Percentiles rank a stretch among this genome's conserved stretches.
Evolutionary conservation across 179 eudicot genomes (phyloP).

Genomic region (Camellia oleifera): DNA sequence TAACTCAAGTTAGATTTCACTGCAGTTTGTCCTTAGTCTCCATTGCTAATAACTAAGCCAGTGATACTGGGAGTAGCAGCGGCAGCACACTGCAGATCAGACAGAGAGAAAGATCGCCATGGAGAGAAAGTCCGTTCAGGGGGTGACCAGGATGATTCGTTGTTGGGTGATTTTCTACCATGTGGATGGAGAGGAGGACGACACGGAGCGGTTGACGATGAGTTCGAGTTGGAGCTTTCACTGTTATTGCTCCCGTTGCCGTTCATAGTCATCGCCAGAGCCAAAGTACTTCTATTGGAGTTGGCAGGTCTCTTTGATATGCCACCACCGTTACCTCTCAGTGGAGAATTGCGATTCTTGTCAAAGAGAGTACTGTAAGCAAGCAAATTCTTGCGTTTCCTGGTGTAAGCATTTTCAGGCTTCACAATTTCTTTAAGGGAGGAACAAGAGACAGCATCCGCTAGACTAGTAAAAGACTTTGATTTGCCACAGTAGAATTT

Average conservation of each 20-base stretch:
- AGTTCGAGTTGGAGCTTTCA: constrained; percentile 31
- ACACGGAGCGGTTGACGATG: constrained; percentile 25
- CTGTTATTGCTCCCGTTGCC: constrained; percentile 31
- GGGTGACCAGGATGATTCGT: constrained; percentile 25
- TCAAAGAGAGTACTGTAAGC: constrained; percentile 37
- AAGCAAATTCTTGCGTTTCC: constrained; percentile 70
- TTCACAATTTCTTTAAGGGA: constrained; percentile 66
- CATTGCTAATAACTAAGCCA: constrained; percentile 13
- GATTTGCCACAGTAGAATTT: constrained; percentile 58
- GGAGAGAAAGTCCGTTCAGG: constrained; percentile 29
- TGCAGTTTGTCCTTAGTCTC: constrained; percentile 6
- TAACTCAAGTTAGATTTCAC: constrained; percentile 2
- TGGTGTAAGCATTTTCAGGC: constrained; percentile 66
- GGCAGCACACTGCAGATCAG: constrained; percentile 48
- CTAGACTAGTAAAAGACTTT: constrained; percentile 73
- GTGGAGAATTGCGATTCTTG: constrained; percentile 25
- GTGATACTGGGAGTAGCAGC: constrained; percentile 20
- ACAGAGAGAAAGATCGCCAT: constrained; percentile 51
- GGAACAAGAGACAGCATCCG: constrained; percentile 44
- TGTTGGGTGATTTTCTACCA: constrained; percentile 21
- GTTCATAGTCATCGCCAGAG: constrained; percentile 24
- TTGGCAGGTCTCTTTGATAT: constrained; percentile 43
- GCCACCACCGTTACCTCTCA: constrained; percentile 24
- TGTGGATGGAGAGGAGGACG: constrained; percentile 50
- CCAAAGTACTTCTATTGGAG: constrained; percentile 34